Base-by-base conservation (phyloP, 371 early-diverging fungal genomes). In the Lichtheimia ornata region DNA sequence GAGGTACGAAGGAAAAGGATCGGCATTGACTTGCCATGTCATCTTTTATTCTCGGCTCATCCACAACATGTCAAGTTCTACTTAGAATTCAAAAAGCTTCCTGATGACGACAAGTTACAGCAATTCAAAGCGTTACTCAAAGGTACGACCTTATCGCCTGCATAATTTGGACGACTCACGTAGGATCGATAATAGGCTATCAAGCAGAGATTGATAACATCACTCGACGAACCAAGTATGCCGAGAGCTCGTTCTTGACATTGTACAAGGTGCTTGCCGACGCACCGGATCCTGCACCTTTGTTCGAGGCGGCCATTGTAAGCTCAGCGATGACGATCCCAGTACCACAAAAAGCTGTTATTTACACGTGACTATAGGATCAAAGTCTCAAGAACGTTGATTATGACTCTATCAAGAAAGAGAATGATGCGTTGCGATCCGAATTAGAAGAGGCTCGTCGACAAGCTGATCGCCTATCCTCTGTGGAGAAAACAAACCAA, bases 161-260 rank as follows among this genome's bases (percentile, higher is more conserved):
- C 17, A 25, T 6, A 35, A 44, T 18, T 15, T 51, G 18, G 5
- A 14, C 4, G 50, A 18, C 42, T n/a, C 1, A 51, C 56, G 14
- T 35, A 60, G 40, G 22, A 20, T 35, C 27, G 17, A 45, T 30
- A 13, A 20, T 56, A 81, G 93, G 88, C 4, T 96, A 95, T 74
- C 96, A 96, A 67, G 67, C 80, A 59, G 97, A 97, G 70, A 97
- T 97, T 58, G 97, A 97, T 66, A 79, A 77, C 47, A 83, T 97
- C 58, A 94, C 94, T 6, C 88, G 88, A 60, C 79, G 94, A 50
- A 89, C 91, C 44, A 95, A 94, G 71, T 83, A 76, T 51, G 86
- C 94, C n/a, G 94, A 96, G 61, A 88, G 85, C 54, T 84, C 88
- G 12, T 94, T 95, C 66, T 71, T 96, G 51, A 81, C 82, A 28